Percentiles rank a stretch among this genome's conserved stretches.
Conservation (phyloP, 2,329 filamentous ascomycete species). For the Onygena corvina region DNA sequence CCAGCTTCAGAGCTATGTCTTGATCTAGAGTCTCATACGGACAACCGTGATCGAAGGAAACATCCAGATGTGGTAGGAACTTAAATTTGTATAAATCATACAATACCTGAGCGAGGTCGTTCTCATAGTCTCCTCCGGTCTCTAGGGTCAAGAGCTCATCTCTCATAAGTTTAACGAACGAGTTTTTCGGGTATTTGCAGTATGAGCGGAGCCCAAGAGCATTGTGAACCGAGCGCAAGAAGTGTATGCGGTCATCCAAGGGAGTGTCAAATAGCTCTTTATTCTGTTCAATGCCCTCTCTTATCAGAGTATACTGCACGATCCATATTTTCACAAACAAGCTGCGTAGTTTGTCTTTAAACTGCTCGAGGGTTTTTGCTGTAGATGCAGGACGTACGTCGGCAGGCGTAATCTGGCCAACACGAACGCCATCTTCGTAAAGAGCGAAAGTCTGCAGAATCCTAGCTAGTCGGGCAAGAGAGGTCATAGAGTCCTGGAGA, state of each 20-base stretch:
- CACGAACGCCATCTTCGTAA: slow-evolving; percentile 72
- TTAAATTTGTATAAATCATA: slow-evolving; percentile 74
- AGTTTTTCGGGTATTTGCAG: slow-evolving; percentile 74
- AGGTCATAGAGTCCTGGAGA: slow-evolving; percentile 57
- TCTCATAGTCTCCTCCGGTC: slow-evolving; percentile 69
- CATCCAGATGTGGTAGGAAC: slow-evolving; percentile 54
- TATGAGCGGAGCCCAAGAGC: slow-evolving; percentile 71
- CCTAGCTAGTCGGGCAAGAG: slow-evolving; percentile 58
- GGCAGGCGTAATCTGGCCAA: slow-evolving; percentile 57
- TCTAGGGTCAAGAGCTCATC: slow-evolving; percentile 67
- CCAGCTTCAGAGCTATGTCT: slow-evolving; percentile 64
- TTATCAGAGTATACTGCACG: slow-evolving; percentile 68
- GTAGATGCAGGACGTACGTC: slow-evolving; percentile 40
- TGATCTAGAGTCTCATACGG: slow-evolving; percentile 65
- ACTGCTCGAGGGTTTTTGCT: slow-evolving; percentile 32
- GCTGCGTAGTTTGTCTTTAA: slow-evolving; percentile 64
- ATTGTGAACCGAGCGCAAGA: slow-evolving; percentile 69
- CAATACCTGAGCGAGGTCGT: slow-evolving; percentile 73
- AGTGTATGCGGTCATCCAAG: slow-evolving; percentile 63
- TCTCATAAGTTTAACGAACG: slow-evolving; percentile 80
- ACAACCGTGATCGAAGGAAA: slow-evolving; percentile 68
- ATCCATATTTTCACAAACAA: slow-evolving; percentile 84
- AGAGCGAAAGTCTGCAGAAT: slow-evolving; percentile 69
- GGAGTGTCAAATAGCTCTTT: slow-evolving; percentile 51
- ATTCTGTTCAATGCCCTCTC: slow-evolving; percentile 60